These are phyloP conservation scores for Priceomyces carsonii DNA, from an alignment of 805 yeast species.

Conservation along the genomic window DNA sequence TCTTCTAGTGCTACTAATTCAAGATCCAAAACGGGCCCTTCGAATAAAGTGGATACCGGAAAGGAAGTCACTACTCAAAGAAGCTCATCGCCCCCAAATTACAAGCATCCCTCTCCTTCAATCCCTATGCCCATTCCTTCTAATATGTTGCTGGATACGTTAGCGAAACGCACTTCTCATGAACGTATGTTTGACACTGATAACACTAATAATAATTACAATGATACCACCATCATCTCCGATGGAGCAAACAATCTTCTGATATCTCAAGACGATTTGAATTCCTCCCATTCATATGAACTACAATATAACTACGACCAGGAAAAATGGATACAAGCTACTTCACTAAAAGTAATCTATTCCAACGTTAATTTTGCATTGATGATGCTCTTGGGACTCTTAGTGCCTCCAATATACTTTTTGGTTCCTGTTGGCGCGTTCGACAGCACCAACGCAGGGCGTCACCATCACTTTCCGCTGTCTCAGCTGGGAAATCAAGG, in stretches of 20 bases:
- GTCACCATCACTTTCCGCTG: constrained; percentile 13
- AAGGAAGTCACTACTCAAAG: no score
- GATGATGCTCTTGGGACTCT: constrained; percentile 32
- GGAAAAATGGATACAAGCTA: not conserved
- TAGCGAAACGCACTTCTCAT: constrained; percentile 14
- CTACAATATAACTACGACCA: not conserved
- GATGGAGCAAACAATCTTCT: constrained; percentile 11
- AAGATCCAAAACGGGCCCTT: no score
- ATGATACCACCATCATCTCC: not conserved
- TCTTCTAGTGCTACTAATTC: not conserved
- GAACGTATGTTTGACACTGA: constrained; percentile 15
- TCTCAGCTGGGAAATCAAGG: constrained; percentile 12
- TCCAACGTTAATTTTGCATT: constrained; percentile 14
- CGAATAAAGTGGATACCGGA: no score
- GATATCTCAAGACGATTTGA: not conserved
- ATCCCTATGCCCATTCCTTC: constrained; percentile 4
- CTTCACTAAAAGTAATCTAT: not conserved
- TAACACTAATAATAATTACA: not conserved
- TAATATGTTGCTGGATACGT: constrained; percentile 12
- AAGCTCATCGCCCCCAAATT: no score
- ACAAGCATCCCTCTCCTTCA: no score
- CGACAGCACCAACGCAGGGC: constrained; percentile 25
- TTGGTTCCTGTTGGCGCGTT: constrained; percentile 35
- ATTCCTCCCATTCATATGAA: not conserved
- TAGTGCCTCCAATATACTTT: constrained; percentile 41